Evolutionary conservation across 306 rosid genomes (phyloP), one percentile per base, ranked within the genome.

Genomic region (Cucumis melo): DNA sequence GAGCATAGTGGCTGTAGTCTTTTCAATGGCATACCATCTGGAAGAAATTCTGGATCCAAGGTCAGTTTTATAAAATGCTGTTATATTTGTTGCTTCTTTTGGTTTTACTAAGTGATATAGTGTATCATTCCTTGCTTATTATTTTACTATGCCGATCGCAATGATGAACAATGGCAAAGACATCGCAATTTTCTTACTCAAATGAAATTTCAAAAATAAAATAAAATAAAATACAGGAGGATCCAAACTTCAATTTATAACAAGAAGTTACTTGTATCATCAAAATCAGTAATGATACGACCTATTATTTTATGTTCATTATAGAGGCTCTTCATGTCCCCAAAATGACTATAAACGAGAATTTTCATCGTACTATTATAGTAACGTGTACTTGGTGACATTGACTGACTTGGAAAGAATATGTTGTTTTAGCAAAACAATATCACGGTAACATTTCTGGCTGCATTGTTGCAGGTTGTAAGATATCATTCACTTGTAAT

Each of bases 401-500:
- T 10, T 48, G 59, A 24, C 56, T 46, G 24, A 4, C 39, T 19
- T 53, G 62, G 77, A 50, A 16, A 51, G 48, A 59, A 53, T 50
- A 73, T 6, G 5, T 68, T 53, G 10, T 53, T 73, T 34, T 29
- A 29, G 8, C 10, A 19, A 59, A 68, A 68, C 38, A 44, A 75
- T 75, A 75, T 57, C 16, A 20, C 21, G 8, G 9, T 62, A 16
- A 42, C 80, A 60, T 59, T 71, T 51, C 62, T 73, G 46, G 80
- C 78, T 79, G 77, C 42, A 80, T 82, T 79, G 74, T 83, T 86
- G 83, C 90, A 94, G 99, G 99, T 92, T 67, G 99, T 95, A 77
- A 87, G 99, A 84, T 94, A 94, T 84, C 99, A 94, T 86, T 94
- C 99, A n/a, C 89, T 94, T 82, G 90, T 92, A 67, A 83, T 94